Percentiles rank a stretch among this genome's conserved stretches.
phyloP scores from a whole-genome alignment of 108 stramenopile species.

The Discostella pseudostelligera region DNA sequence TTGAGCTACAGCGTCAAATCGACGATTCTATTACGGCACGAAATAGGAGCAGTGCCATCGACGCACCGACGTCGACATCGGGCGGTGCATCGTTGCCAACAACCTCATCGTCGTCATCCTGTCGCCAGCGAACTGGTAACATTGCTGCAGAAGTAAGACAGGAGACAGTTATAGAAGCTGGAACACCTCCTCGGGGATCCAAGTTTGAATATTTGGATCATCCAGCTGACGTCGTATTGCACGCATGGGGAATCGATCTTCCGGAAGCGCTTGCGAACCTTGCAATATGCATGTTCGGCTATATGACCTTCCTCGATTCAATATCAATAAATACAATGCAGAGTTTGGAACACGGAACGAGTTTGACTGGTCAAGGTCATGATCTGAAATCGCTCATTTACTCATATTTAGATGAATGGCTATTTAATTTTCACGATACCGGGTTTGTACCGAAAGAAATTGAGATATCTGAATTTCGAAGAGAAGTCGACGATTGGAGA shows the following conservation, averaged over 20 bases:
- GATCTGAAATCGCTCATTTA: conserved; percentile 56
- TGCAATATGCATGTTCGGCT: conserved; percentile 67
- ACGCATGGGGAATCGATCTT: conserved; percentile 63
- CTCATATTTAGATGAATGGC: conserved; percentile 71
- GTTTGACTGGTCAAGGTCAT: conserved; percentile 43
- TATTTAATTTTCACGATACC: conserved; percentile 57
- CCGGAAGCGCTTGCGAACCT: conserved; percentile 43
- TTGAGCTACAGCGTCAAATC: conserved; percentile 30
- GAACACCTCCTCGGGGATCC: conserved; percentile 18
- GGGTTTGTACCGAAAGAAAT: conserved; percentile 47
- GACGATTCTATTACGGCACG: conserved; percentile 18
- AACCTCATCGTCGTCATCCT: not conserved
- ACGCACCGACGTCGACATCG: not conserved
- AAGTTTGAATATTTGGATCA: conserved; percentile 69
- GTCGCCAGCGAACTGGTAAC: not conserved
- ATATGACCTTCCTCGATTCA: conserved; percentile 59
- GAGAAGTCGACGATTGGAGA: not conserved
- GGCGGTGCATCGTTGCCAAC: not conserved
- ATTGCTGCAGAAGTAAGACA: not conserved
- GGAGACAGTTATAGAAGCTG: conserved; percentile 4
- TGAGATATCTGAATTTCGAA: conserved; percentile 16
- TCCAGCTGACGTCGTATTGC: conserved; percentile 81
- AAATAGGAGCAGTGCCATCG: not conserved
- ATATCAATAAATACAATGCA: conserved; percentile 36
- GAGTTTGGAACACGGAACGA: conserved; percentile 7